Evolutionary conservation across 345 rosid species (phyloP).

Genomic region (Geranium brycei): DNA sequence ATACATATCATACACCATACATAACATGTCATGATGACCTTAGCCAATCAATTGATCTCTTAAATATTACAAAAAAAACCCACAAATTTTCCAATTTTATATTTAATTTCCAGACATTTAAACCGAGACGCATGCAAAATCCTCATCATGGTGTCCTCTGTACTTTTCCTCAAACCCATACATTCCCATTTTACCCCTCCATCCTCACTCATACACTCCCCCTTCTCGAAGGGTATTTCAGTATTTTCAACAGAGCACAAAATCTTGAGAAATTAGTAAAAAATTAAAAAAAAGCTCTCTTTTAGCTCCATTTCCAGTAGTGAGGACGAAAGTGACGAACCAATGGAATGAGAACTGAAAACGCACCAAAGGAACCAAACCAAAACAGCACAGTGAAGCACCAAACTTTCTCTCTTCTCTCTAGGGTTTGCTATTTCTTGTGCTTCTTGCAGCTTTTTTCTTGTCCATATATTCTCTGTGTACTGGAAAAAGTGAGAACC

Average conservation of each 20-base stretch:
- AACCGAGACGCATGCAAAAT: background rate
- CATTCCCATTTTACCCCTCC: background rate
- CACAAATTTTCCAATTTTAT: no score
- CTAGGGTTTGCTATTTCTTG: slow-evolving; percentile 1
- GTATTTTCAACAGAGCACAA: background rate
- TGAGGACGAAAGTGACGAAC: slow-evolving; percentile 28
- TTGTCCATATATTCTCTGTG: background rate
- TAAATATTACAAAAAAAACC: no score
- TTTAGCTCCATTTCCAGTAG: background rate
- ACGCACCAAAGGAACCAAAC: slow-evolving; percentile 5
- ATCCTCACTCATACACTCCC: background rate
- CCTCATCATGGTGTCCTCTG: background rate
- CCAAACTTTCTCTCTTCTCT: background rate
- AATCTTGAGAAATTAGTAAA: background rate
- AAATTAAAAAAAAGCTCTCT: background rate
- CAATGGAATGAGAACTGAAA: slow-evolving; percentile 17
- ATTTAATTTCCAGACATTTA: no score
- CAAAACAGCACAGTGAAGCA: slow-evolving; percentile 1
- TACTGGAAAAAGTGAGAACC: slow-evolving; percentile 11
- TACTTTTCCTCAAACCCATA: background rate
- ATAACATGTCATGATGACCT: no score
- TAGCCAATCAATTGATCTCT: no score
- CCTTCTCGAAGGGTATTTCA: no score
- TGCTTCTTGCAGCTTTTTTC: slow-evolving; percentile 8
- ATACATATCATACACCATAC: no score